A percentile compares a stretch with the other conserved stretches of the same genome.
Evolutionary conservation across 1,139 yeast genomes (phyloP).

Genomic region (Geotrichum reessii): DNA sequence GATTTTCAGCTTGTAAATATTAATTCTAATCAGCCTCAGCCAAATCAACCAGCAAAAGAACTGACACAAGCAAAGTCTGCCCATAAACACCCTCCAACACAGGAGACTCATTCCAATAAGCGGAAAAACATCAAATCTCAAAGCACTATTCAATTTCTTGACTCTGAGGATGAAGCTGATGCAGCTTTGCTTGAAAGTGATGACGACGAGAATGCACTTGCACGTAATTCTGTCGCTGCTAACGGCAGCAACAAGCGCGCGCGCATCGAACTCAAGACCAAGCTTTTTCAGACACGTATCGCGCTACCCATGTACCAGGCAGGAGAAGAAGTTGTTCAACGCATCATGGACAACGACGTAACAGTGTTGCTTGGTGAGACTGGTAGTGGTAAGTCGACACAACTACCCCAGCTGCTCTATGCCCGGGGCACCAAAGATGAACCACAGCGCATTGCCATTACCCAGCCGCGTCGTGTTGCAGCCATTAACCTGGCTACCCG

Average conservation of each 20-base stretch:
- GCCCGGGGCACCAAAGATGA: slow-evolving; percentile 27
- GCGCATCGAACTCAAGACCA: slow-evolving; percentile 9
- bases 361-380: slow-evolving; percentile 91
- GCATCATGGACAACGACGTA: slow-evolving; percentile 54
- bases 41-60: background rate
- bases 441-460: slow-evolving; percentile 65
- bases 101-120: background rate
- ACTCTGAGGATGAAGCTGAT: slow-evolving; percentile 38
- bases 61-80: background rate
- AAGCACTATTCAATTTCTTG: slow-evolving; percentile 23
- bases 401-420: slow-evolving; percentile 72
- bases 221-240: slow-evolving; percentile 10
- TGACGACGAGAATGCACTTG: slow-evolving; percentile 25
- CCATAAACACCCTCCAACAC: slow-evolving; percentile 1
- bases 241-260: slow-evolving; percentile 1
- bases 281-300: slow-evolving; percentile 48
- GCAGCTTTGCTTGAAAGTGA: slow-evolving; percentile 21
- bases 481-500: slow-evolving; percentile 91
- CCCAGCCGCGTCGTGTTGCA: slow-evolving; percentile 97
- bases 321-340: slow-evolving; percentile 54
- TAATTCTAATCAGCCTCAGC: background rate
- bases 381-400: slow-evolving; percentile 96
- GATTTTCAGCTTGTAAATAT: background rate
- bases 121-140: slow-evolving; percentile 9
- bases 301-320: slow-evolving; percentile 74